Evolutionary conservation across 75 land plant genomes (phyloP).

Genomic region (Selaginella tamariscina): DNA sequence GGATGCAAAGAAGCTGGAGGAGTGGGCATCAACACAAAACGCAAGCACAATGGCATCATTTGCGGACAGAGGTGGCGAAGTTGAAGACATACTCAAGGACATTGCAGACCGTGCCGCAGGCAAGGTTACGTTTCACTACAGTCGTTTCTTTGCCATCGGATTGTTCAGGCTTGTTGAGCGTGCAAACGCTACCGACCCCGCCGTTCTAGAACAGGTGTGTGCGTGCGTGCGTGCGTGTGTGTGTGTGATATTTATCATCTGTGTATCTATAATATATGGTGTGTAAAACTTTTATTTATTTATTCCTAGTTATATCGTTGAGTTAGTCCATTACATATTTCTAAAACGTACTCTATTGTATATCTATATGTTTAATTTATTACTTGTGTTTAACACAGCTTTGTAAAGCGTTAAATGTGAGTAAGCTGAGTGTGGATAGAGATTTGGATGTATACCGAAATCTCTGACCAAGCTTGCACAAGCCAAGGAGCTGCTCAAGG

Average conservation of each 20-base stretch:
- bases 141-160: slow-evolving; percentile 97
- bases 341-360: too few species aligned
- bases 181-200: slow-evolving; percentile 91
- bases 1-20: slow-evolving; percentile 86
- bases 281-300: too few species aligned
- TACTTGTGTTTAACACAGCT: slow-evolving; percentile 43
- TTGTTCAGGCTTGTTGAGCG: slow-evolving; percentile 82
- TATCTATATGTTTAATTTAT: slow-evolving; percentile 8
- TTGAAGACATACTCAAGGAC: slow-evolving; percentile 62
- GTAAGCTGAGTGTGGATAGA: slow-evolving; percentile 82
- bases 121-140: slow-evolving; percentile 72
- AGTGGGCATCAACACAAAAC: slow-evolving; percentile 76
- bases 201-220: slow-evolving; percentile 62
- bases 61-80: slow-evolving; percentile 72
- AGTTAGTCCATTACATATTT: too few species aligned
- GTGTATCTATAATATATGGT: too few species aligned
- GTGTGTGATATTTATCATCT: too few species aligned
- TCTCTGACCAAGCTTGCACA: slow-evolving; percentile 84
- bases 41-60: slow-evolving; percentile 54
- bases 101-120: slow-evolving; percentile 74
- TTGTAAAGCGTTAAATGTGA: slow-evolving; percentile 72
- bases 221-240: background rate
- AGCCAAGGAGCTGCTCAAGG: slow-evolving; percentile 92
- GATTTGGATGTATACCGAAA: slow-evolving; percentile 96
- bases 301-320: too few species aligned